A percentile compares a stretch with the other conserved stretches of the same genome.
Evolutionary conservation across 176 grass and related monocot species (phyloP).

Genomic region (Guadua angustifolia): DNA sequence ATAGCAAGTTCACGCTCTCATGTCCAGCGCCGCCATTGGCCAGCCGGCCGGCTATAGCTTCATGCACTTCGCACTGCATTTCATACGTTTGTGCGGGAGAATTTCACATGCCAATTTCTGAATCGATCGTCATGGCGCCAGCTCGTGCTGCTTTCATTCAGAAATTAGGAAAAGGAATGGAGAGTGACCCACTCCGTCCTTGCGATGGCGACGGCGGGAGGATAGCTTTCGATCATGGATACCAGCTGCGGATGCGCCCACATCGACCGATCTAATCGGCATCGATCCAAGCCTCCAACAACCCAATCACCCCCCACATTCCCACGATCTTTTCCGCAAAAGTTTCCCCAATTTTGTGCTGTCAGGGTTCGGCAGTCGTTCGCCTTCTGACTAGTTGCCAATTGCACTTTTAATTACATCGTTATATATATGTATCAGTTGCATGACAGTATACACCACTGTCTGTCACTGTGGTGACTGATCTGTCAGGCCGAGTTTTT

Average conservation of each 20-base stretch:
- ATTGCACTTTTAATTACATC: background rate
- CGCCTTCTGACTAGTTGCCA: background rate
- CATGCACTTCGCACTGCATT: background rate
- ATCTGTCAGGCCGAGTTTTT: slow-evolving; percentile 9
- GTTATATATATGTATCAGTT: background rate
- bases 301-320: slow-evolving; percentile 1
- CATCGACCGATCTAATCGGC: too few relatives aligned
- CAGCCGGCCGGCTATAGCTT: slow-evolving; percentile 8
- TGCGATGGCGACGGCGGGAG: slow-evolving; percentile 48
- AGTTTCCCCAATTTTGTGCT: background rate
- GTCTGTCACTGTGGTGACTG: background rate
- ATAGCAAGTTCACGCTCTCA: background rate
- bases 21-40: slow-evolving; percentile 7
- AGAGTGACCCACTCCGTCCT: slow-evolving; percentile 57
- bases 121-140: background rate
- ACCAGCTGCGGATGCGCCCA: slow-evolving; percentile 24
- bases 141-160: background rate
- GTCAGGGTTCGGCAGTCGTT: background rate
- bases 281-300: too few relatives aligned
- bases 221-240: slow-evolving; percentile 46
- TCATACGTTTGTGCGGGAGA: background rate
- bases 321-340: background rate
- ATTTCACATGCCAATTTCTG: background rate
- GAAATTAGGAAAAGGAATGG: background rate
- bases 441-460: slow-evolving; percentile 33